Percentiles rank a stretch among this genome's conserved stretches.
These are phyloP conservation scores for Fusarium irregulare DNA, from an alignment of 2,329 filamentous ascomycete genomes.

Conservation along the genomic window DNA sequence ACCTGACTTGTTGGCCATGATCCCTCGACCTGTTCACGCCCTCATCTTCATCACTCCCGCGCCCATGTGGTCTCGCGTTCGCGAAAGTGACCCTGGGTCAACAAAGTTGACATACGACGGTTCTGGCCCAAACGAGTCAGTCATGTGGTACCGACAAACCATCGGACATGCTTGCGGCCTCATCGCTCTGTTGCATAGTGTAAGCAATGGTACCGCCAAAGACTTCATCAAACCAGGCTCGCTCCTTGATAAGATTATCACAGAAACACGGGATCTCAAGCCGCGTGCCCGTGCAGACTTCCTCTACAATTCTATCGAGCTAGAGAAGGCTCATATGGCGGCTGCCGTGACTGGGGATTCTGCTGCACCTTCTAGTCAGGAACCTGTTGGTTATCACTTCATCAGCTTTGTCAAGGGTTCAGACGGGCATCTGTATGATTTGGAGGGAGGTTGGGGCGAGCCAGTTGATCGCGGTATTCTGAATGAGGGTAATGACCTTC, in stretches of 20 bases:
- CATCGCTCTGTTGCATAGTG: conserved; percentile 79
- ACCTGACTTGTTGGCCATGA: conserved; percentile 76
- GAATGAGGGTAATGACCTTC: conserved; percentile 67
- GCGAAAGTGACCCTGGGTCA: conserved; percentile 41
- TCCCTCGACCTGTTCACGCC: conserved; percentile 78
- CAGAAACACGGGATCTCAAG: conserved; percentile 69
- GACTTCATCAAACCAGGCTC: conserved; percentile 65
- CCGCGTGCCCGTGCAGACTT: conserved; percentile 73
- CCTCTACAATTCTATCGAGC: conserved; percentile 74
- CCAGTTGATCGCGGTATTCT: conserved; percentile 74
- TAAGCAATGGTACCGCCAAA: conserved; percentile 74
- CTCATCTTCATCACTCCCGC: conserved; percentile 83
- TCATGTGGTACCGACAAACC: conserved; percentile 87
- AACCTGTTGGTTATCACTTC: conserved; percentile 77
- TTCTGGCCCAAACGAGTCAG: conserved; percentile 64
- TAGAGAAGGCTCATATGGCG: conserved; percentile 79
- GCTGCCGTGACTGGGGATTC: conserved; percentile 78
- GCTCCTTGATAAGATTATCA: conserved; percentile 68
- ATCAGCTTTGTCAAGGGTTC: conserved; percentile 80
- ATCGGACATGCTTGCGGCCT: conserved; percentile 86
- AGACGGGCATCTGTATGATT: conserved; percentile 77
- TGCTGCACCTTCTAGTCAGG: conserved; percentile 68
- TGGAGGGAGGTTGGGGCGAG: conserved; percentile 80
- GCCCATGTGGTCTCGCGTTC: conserved; percentile 59
- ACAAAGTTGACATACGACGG: conserved; percentile 49